These are phyloP conservation scores for Fomitopsis betulina DNA, from an alignment of 1,284 basidiomycete genomes.

Conservation along the genomic window DNA sequence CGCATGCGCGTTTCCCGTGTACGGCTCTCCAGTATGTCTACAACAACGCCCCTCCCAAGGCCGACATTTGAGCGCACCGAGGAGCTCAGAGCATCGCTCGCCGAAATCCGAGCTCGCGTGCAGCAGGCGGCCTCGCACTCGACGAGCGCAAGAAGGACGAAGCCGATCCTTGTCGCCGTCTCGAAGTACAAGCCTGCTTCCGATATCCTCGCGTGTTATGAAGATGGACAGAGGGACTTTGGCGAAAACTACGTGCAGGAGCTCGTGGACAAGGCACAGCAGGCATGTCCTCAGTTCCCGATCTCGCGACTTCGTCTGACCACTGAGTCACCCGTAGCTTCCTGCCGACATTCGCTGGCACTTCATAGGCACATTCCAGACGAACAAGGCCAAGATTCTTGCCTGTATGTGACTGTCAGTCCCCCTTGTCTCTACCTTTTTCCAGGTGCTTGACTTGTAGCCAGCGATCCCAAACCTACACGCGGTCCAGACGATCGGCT, in stretches of 20 bases:
- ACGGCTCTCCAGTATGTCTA: not conserved
- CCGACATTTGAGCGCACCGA: constrained; percentile 28
- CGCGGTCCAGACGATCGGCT: constrained; percentile 89
- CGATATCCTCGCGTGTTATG: constrained; percentile 82
- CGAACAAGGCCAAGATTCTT: constrained; percentile 92
- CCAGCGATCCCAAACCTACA: constrained; percentile 87
- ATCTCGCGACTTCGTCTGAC: not conserved
- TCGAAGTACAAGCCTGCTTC: constrained; percentile 92
- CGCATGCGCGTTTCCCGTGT: not conserved
- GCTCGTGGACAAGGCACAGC: constrained; percentile 81
- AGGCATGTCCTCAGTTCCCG: constrained; percentile 44
- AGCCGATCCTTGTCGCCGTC: constrained; percentile 73
- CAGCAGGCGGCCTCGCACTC: constrained; percentile 25
- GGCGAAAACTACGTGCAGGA: constrained; percentile 99
- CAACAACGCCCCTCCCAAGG: not conserved
- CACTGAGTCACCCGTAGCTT: constrained; percentile 42
- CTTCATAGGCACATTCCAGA: constrained; percentile 93
- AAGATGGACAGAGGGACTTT: constrained; percentile 83
- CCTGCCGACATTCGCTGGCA: constrained; percentile 90
- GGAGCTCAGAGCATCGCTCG: constrained; percentile 49
- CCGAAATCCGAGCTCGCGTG: constrained; percentile 46
- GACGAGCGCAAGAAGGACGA: constrained; percentile 10
- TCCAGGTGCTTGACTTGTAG: not conserved
- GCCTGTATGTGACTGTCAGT: constrained; percentile 54
- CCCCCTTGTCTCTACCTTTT: not conserved